A percentile compares a stretch with the other conserved stretches of the same genome.
phyloP scores from a whole-genome alignment of 2,329 filamentous ascomycete species.

The Fusarium sp. region DNA sequence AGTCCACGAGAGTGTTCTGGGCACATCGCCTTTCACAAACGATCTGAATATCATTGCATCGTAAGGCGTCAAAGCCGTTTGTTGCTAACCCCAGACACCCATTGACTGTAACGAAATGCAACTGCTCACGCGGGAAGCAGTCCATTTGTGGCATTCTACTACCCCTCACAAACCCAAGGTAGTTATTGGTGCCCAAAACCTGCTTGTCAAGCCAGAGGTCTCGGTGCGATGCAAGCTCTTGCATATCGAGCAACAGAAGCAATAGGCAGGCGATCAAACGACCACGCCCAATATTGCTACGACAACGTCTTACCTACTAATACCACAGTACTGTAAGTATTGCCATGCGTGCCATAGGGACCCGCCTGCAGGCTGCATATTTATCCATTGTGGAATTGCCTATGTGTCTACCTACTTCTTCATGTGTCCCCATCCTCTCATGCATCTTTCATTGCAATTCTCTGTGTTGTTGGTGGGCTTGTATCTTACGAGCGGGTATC shows the following conservation, averaged over 20 bases:
- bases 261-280: background rate
- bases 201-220: background rate
- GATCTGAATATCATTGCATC: slow-evolving; percentile 1
- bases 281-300: slow-evolving; percentile 22
- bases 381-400: slow-evolving; percentile 5
- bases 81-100: slow-evolving; percentile 9
- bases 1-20: slow-evolving; percentile 2
- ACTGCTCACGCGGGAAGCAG: slow-evolving; percentile 31
- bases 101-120: slow-evolving; percentile 25
- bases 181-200: slow-evolving; percentile 11
- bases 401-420: slow-evolving; percentile 5
- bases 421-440: slow-evolving; percentile 14
- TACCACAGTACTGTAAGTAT: background rate
- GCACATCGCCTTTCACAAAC: background rate
- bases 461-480: slow-evolving; percentile 12
- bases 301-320: background rate
- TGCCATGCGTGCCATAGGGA: slow-evolving; percentile 3
- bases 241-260: slow-evolving; percentile 29
- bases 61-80: slow-evolving; percentile 25
- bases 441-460: background rate
- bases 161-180: slow-evolving; percentile 15
- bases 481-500: slow-evolving; percentile 9
- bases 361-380: slow-evolving; percentile 23
- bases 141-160: slow-evolving; percentile 20
- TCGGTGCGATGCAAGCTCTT: slow-evolving; percentile 33